Base-by-base conservation (phyloP, 2,329 filamentous ascomycete genomes). In the Leptographium galeiforme region DNA sequence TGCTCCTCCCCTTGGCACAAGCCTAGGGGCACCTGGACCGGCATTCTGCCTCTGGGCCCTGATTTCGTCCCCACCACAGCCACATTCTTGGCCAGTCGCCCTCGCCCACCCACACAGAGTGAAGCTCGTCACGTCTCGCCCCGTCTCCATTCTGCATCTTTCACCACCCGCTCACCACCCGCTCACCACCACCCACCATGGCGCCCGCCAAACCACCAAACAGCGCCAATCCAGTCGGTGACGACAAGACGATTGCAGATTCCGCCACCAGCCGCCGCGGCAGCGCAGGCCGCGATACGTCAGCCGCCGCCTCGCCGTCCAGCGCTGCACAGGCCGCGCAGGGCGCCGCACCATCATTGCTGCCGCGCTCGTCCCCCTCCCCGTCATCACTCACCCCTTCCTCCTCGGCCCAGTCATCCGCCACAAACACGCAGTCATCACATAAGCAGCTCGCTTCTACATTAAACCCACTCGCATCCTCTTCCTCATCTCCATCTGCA, bases 361-460 rank as follows among this genome's bases (percentile, higher is more conserved):
- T 40, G 30, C 30, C 44, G 30, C 47, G 47, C 18, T 19, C 48
- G 16, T 32, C 46, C 2, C 49, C 50, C 40, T 46, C 53, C 14
- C 49, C 55, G 7, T 43, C 55, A 18, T 55, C 56, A 4, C 38
- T 53, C 3, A 14, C 47, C 33, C 40, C 56, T 13, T 41, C 52
- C 36, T 47, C 50, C n/a, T 44, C 50, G 6, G 19, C 52, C n/a
- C 43, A 41, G 34, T 47, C 50, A 32, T 48, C 57, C 55, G 49
- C 55, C 11, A 19, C 52, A 58, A 19, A 19, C 40, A 12, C 40
- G 11, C 40, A 18, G 5, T 13, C 40, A 43, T 11, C 40, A 19
- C 40, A 43, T 19, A 43, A 43, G n/a, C 40, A 43, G 40, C 34
- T 13, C 34, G 34, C 34, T 13, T 55, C 57, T 59, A 67, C 61